Evolutionary conservation across 176 grass and related monocot genomes (phyloP).

Genomic region (Phragmites australis): DNA sequence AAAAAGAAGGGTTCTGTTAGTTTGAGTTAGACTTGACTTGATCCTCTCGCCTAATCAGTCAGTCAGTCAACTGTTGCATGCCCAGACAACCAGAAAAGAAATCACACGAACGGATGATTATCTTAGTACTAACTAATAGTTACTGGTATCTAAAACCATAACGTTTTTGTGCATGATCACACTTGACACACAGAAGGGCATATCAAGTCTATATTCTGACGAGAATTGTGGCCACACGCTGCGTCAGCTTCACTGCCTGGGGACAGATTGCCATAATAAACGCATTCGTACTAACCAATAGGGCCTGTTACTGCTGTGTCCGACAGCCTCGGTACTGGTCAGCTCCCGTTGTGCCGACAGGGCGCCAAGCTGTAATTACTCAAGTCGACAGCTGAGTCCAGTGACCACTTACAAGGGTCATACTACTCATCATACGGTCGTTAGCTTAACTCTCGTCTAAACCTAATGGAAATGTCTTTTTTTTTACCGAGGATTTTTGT

Average conservation of each 20-base stretch:
- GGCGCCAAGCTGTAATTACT: background rate
- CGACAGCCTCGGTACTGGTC: background rate
- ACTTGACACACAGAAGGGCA: background rate
- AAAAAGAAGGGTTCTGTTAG: background rate
- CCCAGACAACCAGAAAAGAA: background rate
- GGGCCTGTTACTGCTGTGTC: background rate
- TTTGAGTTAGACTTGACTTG: slow-evolving; percentile 29
- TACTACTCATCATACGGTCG: background rate
- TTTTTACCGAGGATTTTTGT: background rate
- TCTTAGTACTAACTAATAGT: background rate
- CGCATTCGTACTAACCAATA: background rate
- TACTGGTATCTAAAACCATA: background rate
- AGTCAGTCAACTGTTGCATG: background rate
- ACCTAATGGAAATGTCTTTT: too few species aligned
- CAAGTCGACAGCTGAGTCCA: background rate
- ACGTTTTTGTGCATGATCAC: slow-evolving; percentile 9
- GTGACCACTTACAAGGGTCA: background rate
- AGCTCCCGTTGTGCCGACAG: slow-evolving; percentile 35
- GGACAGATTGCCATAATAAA: slow-evolving; percentile 20
- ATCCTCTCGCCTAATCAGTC: slow-evolving; percentile 15
- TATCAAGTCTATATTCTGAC: too few species aligned
- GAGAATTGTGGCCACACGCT: slow-evolving; percentile 17
- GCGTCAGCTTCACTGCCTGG: background rate
- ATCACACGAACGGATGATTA: background rate
- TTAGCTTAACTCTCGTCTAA: background rate